These are phyloP conservation scores for Dipteronia dyeriana DNA, from an alignment of 345 rosid species.

Conservation along the genomic window DNA sequence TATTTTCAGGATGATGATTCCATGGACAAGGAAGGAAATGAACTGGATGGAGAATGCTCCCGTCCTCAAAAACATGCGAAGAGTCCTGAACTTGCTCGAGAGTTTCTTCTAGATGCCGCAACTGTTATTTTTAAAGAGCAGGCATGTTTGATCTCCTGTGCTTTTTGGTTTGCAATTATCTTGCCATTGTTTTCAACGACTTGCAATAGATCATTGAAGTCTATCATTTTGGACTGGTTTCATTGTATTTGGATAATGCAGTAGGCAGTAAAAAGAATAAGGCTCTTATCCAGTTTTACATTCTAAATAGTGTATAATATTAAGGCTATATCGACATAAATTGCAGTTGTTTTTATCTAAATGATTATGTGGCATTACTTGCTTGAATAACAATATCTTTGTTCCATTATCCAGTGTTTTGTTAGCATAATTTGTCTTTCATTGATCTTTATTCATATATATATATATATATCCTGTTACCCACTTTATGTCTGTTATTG, in stretches of 20 bases:
- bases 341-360: constrained; percentile 4
- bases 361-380: not conserved
- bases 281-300: not conserved
- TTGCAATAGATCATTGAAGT: not conserved
- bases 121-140: constrained; percentile 95
- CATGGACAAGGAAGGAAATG: constrained; percentile 94
- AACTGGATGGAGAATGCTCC: constrained; percentile 93
- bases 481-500: not conserved
- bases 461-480: not conserved
- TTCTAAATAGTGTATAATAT: not conserved
- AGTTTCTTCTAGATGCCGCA: constrained; percentile 98
- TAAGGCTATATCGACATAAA: not conserved
- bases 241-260: not conserved
- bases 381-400: not conserved
- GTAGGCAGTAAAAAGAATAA: constrained; percentile 13
- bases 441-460: not conserved
- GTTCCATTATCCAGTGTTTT: not conserved
- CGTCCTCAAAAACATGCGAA: constrained; percentile 99
- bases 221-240: not conserved
- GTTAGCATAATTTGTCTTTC: not conserved
- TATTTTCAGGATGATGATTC: constrained; percentile 84
- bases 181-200: constrained; percentile 10
- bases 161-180: constrained; percentile 18
- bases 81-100: constrained; percentile 99
- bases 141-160: constrained; percentile 45